phyloP scores from a whole-genome alignment of 176 grass and related monocot species.

The Lolium multiflorum region DNA sequence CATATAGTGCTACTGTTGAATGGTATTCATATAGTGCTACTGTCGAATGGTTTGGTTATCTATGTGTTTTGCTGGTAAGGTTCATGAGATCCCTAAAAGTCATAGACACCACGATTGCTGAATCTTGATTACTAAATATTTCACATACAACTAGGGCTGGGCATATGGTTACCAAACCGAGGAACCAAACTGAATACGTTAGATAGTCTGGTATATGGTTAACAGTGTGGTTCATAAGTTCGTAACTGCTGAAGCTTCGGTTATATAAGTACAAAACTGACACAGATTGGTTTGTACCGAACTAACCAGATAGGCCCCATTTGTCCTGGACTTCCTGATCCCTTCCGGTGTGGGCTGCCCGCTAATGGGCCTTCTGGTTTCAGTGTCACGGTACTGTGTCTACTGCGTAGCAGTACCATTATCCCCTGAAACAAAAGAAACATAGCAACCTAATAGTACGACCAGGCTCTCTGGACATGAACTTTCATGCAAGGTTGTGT shows the following conservation, averaged over 20 bases:
- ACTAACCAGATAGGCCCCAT: not conserved
- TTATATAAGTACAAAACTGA: not conserved
- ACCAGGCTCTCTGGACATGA: not conserved
- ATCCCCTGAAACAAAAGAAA: not conserved
- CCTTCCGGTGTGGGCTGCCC: not conserved
- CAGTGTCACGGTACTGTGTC: not conserved
- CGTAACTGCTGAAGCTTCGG: not conserved
- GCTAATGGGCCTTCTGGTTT: not conserved
- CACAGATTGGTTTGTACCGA: not conserved
- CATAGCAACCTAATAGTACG: not conserved
- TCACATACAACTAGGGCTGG: slow-evolving; percentile 10
- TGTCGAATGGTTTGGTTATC: not conserved
- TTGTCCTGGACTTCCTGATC: not conserved
- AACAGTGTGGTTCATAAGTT: not conserved
- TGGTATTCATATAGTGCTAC: not conserved
- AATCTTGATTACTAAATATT: not conserved
- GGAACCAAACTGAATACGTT: not conserved
- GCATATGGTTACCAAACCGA: not conserved
- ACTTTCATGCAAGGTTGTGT: not conserved
- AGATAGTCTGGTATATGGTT: not conserved
- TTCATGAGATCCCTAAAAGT: not conserved
- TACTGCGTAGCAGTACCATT: not conserved
- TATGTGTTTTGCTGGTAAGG: not conserved
- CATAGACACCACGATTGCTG: not conserved
- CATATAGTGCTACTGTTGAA: not conserved